These are phyloP conservation scores for sorghum (Sorghum bicolor) DNA, from an alignment of 176 grass and related monocot species.

Conservation along the genomic window Sorghum_bicolor_NCBIv3 NC_012872.2:5383001-5383500, in stretches of 20 bases:
- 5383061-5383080: constrained; percentile 16
- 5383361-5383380: constrained; percentile 86
- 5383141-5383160: neutral
- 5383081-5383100: neutral
- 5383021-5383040: constrained; percentile 72
- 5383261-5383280: constrained; percentile 59
- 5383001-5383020: constrained; percentile 73
- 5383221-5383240: neutral
- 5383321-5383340: constrained; percentile 95
- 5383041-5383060: constrained; percentile 56
- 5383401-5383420: constrained; percentile 62
- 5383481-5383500: neutral
- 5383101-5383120: neutral
- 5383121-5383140: constrained; percentile 8
- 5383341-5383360: constrained; percentile 94
- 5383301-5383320: constrained; percentile 75
- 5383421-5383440: neutral
- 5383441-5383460: constrained; percentile 3
- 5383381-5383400: constrained; percentile 95
- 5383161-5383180: neutral
- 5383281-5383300: constrained; percentile 87
- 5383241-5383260: constrained; percentile 5
- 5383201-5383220: constrained; percentile 2
- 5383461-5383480: neutral
- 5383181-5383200: constrained; percentile 19